A percentile compares a stretch with the other conserved stretches of the same genome.
Conservation (phyloP, 257 asterid genomes). For the Solanum lycopersicoides region DNA sequence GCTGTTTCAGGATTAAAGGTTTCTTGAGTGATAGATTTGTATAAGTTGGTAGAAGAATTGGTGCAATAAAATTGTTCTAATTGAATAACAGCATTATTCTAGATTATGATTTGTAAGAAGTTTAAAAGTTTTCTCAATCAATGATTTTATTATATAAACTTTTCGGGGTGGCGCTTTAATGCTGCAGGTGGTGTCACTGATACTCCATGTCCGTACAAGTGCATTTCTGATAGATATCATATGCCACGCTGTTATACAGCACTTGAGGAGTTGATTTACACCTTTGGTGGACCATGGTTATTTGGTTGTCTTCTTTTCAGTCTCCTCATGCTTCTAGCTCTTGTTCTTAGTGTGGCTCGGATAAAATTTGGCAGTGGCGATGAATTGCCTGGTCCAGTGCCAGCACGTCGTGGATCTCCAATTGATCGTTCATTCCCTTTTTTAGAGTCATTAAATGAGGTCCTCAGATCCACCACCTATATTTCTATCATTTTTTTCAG, state of each 20-base stretch:
- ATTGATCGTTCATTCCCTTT: constrained; percentile 86
- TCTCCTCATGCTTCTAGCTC: constrained; percentile 67
- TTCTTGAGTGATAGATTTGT: background rate
- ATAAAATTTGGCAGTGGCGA: constrained; percentile 66
- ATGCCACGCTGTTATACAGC: constrained; percentile 86
- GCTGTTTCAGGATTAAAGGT: background rate
- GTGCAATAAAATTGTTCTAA: background rate
- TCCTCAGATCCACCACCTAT: constrained; percentile 9
- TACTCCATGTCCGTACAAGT: constrained; percentile 79
- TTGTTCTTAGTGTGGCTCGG: constrained; percentile 86
- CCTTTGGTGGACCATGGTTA: constrained; percentile 94
- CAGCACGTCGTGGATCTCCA: constrained; percentile 59
- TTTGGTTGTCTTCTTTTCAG: constrained; percentile 62
- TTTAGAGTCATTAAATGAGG: constrained; percentile 88
- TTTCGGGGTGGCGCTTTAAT: background rate
- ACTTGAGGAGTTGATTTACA: constrained; percentile 73
- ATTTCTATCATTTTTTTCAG: background rate
- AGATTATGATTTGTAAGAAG: background rate
- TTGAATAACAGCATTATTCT: background rate
- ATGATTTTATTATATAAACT: background rate
- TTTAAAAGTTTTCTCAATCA: background rate
- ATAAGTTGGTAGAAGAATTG: background rate
- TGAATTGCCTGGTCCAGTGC: constrained; percentile 61
- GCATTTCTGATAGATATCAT: constrained; percentile 77
- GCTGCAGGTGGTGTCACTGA: constrained; percentile 62